phyloP scores from a whole-genome alignment of 176 grass and related monocot genomes.

The Ensete glaucum region DNA sequence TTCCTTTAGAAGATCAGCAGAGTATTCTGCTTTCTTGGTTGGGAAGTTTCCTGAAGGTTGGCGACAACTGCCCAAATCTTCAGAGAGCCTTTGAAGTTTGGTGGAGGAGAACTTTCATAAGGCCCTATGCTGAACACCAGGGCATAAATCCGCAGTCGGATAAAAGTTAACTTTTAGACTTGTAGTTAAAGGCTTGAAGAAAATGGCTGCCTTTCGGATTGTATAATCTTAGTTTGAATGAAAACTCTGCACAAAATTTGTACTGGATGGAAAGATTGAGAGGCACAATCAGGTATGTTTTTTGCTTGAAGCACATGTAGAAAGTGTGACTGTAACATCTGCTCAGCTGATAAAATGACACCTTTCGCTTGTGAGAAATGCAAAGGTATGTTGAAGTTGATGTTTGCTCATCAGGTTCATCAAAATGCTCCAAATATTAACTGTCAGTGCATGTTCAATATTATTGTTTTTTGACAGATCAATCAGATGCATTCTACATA shows the following conservation, averaged over 20 bases:
- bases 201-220: neutral
- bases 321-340: neutral
- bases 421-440: no score
- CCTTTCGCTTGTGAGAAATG: neutral
- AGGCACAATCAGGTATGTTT: neutral
- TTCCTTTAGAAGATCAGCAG: slow-evolving; percentile 67
- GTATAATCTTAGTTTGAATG: neutral
- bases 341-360: neutral
- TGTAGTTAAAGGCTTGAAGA: neutral
- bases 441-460: no score
- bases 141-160: neutral
- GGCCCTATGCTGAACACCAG: slow-evolving; percentile 43
- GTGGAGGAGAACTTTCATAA: slow-evolving; percentile 86
- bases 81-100: slow-evolving; percentile 87
- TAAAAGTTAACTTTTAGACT: neutral
- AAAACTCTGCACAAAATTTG: neutral
- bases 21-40: slow-evolving; percentile 57
- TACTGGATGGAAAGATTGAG: no score
- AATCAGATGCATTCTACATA: no score
- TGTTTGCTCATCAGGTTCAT: no score
- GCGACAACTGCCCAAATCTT: slow-evolving; percentile 68
- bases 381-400: neutral
- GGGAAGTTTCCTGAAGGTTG: slow-evolving; percentile 55
- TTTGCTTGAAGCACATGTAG: neutral
- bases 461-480: no score